Conservation (phyloP, 345 rosid genomes). For the Draba incana region DNA sequence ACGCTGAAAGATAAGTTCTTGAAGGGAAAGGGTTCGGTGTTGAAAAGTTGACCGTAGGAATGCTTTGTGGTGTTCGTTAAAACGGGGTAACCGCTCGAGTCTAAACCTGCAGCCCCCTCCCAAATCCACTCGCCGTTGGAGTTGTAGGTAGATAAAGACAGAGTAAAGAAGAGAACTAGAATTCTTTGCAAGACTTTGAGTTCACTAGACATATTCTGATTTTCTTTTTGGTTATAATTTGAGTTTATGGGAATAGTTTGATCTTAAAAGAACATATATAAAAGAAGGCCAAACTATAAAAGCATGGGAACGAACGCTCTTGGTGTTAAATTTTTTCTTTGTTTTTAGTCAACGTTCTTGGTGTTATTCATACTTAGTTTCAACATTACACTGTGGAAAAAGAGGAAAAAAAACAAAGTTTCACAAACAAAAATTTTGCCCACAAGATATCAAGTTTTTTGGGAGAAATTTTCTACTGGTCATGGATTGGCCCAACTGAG, state of each 20-base stretch:
- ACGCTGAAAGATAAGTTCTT: conserved; percentile 33
- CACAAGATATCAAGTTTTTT: too few species aligned
- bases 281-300: too few species aligned
- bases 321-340: too few species aligned
- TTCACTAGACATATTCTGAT: conserved; percentile 11
- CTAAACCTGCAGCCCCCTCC: conserved; percentile 32
- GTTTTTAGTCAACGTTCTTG: too few species aligned
- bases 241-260: background rate
- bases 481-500: too few species aligned
- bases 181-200: conserved; percentile 3
- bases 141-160: background rate
- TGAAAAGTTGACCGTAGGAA: conserved; percentile 53
- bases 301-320: too few species aligned
- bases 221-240: background rate
- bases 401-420: too few species aligned
- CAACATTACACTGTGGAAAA: too few species aligned
- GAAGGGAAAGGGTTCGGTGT: conserved; percentile 42
- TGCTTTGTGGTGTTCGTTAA: conserved; percentile 49
- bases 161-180: conserved; percentile 32
- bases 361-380: too few species aligned
- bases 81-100: conserved; percentile 44
- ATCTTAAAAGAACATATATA: too few species aligned
- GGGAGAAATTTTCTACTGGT: too few species aligned
- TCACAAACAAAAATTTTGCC: too few species aligned
- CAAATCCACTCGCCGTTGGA: conserved; percentile 18